phyloP scores from a whole-genome alignment of 2,329 filamentous ascomycete species.

The Colletotrichum destructivum region DNA sequence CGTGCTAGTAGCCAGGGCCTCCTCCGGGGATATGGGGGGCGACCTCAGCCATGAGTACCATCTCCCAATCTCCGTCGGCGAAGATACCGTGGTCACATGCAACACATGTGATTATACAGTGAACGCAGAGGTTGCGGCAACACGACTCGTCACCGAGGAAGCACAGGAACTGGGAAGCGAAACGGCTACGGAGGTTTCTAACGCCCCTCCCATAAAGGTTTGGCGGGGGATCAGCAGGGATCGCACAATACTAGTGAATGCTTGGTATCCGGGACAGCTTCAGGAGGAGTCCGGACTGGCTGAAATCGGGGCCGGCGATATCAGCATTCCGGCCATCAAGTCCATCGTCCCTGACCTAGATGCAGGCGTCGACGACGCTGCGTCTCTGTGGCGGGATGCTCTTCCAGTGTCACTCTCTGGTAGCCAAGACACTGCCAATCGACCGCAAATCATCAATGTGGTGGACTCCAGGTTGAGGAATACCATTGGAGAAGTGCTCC shows the following conservation, averaged over 20 bases:
- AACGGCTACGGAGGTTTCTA: slow-evolving; percentile 45
- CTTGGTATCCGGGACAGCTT: slow-evolving; percentile 70
- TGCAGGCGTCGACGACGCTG: slow-evolving; percentile 74
- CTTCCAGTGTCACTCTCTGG: slow-evolving; percentile 44
- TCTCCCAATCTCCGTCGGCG: slow-evolving; percentile 82
- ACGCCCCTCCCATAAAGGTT: slow-evolving; percentile 52
- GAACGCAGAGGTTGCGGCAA: slow-evolving; percentile 86
- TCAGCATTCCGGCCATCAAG: slow-evolving; percentile 75
- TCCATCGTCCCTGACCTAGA: slow-evolving; percentile 78
- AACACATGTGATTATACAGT: slow-evolving; percentile 80
- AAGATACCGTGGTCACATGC: slow-evolving; percentile 88
- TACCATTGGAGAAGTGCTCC: slow-evolving; percentile 46
- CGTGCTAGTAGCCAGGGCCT: slow-evolving; percentile 87
- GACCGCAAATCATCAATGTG: slow-evolving; percentile 51
- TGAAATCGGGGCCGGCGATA: slow-evolving; percentile 46
- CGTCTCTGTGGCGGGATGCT: slow-evolving; percentile 66
- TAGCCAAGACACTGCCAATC: slow-evolving; percentile 12
- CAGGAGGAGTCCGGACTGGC: neutral
- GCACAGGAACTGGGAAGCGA: slow-evolving; percentile 36
- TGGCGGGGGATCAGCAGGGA: slow-evolving; percentile 80
- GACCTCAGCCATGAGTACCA: slow-evolving; percentile 96
- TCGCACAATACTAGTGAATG: slow-evolving; percentile 76
- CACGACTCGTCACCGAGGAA: slow-evolving; percentile 43
- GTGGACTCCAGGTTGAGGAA: slow-evolving; percentile 52
- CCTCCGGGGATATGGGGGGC: slow-evolving; percentile 97